Evolutionary conservation across 164 flowering plant genomes (phyloP).

Genomic region (Sedum album): DNA sequence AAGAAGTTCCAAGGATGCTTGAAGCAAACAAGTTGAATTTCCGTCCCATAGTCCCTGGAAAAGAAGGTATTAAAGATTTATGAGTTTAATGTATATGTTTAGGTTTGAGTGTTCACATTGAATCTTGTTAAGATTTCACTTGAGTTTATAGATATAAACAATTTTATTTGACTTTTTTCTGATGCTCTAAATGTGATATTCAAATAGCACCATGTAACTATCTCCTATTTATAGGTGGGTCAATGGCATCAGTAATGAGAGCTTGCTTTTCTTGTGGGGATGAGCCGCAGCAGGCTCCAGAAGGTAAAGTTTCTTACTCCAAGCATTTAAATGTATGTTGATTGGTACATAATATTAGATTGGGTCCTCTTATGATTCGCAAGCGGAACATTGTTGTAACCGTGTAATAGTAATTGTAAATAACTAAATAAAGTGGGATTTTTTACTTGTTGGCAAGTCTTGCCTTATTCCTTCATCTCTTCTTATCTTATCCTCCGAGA

Average conservation of each 20-base stretch:
- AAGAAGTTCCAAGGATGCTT: conserved; percentile 92
- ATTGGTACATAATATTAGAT: neutral
- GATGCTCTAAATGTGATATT: neutral
- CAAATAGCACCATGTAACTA: conserved; percentile 7
- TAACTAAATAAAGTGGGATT: neutral
- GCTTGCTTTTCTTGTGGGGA: conserved; percentile 85
- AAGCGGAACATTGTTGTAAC: neutral
- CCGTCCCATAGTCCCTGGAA: conserved; percentile 57
- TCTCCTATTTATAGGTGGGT: conserved; percentile 30
- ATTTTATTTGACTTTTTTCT: neutral
- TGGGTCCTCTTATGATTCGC: neutral
- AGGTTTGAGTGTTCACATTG: neutral
- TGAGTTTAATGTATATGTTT: neutral
- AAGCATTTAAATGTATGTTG: neutral
- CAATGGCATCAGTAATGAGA: conserved; percentile 40
- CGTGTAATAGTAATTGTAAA: too few species aligned
- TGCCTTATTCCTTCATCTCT: neutral
- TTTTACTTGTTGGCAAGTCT: neutral
- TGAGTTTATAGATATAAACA: neutral
- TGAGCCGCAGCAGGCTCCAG: conserved; percentile 46
- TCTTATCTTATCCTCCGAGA: neutral
- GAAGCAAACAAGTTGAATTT: conserved; percentile 84
- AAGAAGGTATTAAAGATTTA: conserved; percentile 35
- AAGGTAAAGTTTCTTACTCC: conserved; percentile 39
- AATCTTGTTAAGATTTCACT: neutral